A percentile compares a stretch with the other conserved stretches of the same genome.
Conservation (phyloP, 495 filamentous ascomycete genomes). For the Bacidia rubella region DNA sequence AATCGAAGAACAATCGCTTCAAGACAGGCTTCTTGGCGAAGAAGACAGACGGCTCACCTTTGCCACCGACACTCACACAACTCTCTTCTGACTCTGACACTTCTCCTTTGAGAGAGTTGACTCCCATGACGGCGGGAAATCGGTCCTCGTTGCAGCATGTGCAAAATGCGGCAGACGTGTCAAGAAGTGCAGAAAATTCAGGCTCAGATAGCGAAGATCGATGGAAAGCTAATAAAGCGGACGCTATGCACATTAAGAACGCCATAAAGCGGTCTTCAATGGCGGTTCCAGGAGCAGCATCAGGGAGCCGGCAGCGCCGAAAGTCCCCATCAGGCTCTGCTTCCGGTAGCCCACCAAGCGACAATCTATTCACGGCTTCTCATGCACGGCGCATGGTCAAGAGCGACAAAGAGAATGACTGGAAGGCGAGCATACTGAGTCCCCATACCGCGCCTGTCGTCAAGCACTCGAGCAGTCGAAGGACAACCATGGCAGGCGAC, state of each 20-base stretch:
- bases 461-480: conserved; percentile 39
- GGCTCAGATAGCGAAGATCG: conserved; percentile 25
- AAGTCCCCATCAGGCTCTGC: conserved; percentile 47
- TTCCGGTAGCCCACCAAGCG: conserved; percentile 41
- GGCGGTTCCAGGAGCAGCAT: conserved; percentile 22
- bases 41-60: conserved; percentile 49
- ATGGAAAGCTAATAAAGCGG: conserved; percentile 35
- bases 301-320: conserved; percentile 38
- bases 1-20: conserved; percentile 64
- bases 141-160: conserved; percentile 37
- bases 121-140: conserved; percentile 44
- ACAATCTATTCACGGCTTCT: conserved; percentile 53
- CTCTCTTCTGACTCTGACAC: conserved; percentile 49
- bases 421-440: conserved; percentile 46
- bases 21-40: conserved; percentile 84
- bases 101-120: conserved; percentile 54
- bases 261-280: conserved; percentile 47
- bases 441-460: conserved; percentile 53
- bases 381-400: conserved; percentile 60
- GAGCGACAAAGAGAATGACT: conserved; percentile 44
- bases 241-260: conserved; percentile 45
- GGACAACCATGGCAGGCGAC: conserved; percentile 36
- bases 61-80: conserved; percentile 45
- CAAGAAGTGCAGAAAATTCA: conserved; percentile 30
- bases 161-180: conserved; percentile 32